Evolutionary conservation across 352 stramenopile species (phyloP).

Genomic region (Elongisporangium senticosum): DNA sequence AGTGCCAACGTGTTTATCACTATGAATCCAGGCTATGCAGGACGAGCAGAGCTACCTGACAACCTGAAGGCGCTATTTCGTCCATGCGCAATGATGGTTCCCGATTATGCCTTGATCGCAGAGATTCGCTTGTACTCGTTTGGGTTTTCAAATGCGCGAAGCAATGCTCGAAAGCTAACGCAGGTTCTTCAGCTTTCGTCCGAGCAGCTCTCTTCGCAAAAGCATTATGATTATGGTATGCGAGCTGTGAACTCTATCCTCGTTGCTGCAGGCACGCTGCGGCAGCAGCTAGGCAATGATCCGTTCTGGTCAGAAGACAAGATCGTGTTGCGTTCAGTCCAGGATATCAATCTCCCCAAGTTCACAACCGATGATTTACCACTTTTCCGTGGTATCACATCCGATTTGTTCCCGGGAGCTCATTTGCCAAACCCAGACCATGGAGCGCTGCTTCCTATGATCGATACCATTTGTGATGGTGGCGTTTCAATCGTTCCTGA

Average conservation of each 20-base stretch:
- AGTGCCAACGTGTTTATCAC: conserved; percentile 94
- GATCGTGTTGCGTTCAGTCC: conserved; percentile 89
- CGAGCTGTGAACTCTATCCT: conserved; percentile 94
- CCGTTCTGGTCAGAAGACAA: conserved; percentile 88
- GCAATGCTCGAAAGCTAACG: conserved; percentile 91
- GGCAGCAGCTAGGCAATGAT: conserved; percentile 86
- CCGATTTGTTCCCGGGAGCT: conserved; percentile 90
- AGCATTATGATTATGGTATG: conserved; percentile 97
- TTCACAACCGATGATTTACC: conserved; percentile 92
- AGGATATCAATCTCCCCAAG: conserved; percentile 93
- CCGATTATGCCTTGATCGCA: conserved; percentile 92
- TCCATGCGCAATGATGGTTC: conserved; percentile 94
- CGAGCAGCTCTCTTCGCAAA: conserved; percentile 91
- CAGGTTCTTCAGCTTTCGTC: conserved; percentile 91
- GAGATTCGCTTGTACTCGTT: conserved; percentile 94
- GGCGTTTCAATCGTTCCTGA: conserved; percentile 64
- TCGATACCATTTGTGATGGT: conserved; percentile 71
- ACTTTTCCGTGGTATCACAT: conserved; percentile 92
- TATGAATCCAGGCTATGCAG: conserved; percentile 96
- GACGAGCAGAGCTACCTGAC: conserved; percentile 91
- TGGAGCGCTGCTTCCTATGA: conserved; percentile 70
- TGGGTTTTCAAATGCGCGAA: conserved; percentile 86
- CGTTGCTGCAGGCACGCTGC: conserved; percentile 87
- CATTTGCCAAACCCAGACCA: conserved; percentile 84
- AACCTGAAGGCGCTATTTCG: conserved; percentile 94